A percentile compares a stretch with the other conserved stretches of the same genome.
phyloP scores from a whole-genome alignment of 768 basidiomycete genomes.

The Clitopilus hobsonii region DNA sequence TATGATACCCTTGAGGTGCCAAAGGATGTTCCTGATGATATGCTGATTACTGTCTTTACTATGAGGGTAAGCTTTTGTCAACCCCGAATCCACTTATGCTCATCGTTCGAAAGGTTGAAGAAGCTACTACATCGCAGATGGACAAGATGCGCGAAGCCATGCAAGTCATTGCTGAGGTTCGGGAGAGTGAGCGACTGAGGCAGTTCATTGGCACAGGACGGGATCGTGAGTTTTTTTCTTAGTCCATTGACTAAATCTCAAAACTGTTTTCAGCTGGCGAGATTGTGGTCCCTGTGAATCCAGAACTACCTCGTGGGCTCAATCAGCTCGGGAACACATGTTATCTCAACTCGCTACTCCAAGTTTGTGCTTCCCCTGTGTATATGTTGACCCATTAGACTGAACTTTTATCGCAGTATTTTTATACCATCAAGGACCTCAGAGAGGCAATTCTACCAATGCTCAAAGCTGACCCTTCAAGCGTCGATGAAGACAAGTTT shows the following conservation, averaged over 20 bases:
- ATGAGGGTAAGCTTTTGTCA: constrained; percentile 52
- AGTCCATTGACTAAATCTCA: not conserved
- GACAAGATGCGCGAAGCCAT: constrained; percentile 75
- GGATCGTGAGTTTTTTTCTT: constrained; percentile 58
- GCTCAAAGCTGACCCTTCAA: constrained; percentile 48
- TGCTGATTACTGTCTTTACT: constrained; percentile 66
- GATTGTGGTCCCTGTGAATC: constrained; percentile 40
- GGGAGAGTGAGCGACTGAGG: constrained; percentile 68
- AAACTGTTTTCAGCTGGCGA: constrained; percentile 61
- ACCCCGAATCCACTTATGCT: not conserved
- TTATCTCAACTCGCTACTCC: constrained; percentile 77
- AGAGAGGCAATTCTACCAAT: constrained; percentile 67
- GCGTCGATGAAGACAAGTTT: constrained; percentile 63
- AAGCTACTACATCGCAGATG: constrained; percentile 47
- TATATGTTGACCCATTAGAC: not conserved
- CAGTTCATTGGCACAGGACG: constrained; percentile 59
- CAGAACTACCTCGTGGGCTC: constrained; percentile 78
- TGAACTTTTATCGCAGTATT: constrained; percentile 55
- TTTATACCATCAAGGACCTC: constrained; percentile 92
- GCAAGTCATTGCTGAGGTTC: constrained; percentile 65
- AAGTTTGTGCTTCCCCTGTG: constrained; percentile 32
- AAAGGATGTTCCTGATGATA: constrained; percentile 74
- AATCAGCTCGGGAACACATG: constrained; percentile 90
- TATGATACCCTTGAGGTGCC: constrained; percentile 70
- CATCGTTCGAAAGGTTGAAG: constrained; percentile 48